phyloP scores from a whole-genome alignment of 2,329 filamentous ascomycete species.

The Phoma herbarum region DNA sequence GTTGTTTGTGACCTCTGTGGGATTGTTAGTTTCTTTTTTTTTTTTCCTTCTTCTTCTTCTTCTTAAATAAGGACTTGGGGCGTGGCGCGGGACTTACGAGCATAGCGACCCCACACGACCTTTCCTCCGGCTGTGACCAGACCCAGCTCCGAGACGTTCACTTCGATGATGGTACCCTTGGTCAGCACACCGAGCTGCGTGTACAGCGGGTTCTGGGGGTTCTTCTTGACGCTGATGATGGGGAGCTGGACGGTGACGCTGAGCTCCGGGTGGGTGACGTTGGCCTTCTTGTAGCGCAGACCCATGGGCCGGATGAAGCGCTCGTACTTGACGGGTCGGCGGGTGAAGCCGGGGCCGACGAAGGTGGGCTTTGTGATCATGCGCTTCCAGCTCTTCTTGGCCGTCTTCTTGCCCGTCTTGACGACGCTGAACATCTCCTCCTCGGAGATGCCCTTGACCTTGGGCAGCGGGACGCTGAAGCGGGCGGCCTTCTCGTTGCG shows the following conservation, averaged over 20 bases:
- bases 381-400: slow-evolving; percentile 82
- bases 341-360: slow-evolving; percentile 88
- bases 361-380: slow-evolving; percentile 86
- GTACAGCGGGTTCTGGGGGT: slow-evolving; percentile 87
- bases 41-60: no score
- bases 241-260: slow-evolving; percentile 85
- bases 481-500: slow-evolving; percentile 87
- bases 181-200: slow-evolving; percentile 86
- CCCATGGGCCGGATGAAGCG: slow-evolving; percentile 62
- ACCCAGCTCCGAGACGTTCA: slow-evolving; percentile 92
- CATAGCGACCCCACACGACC: slow-evolving; percentile 56
- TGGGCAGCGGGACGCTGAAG: slow-evolving; percentile 90
- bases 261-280: slow-evolving; percentile 78
- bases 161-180: slow-evolving; percentile 71
- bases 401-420: slow-evolving; percentile 85
- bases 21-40: slow-evolving; percentile 3
- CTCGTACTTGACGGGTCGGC: slow-evolving; percentile 80
- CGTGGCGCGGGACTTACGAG: slow-evolving; percentile 28
- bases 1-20: slow-evolving; percentile 45
- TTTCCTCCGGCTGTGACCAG: slow-evolving; percentile 91
- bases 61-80: no score
- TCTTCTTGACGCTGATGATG: slow-evolving; percentile 75
- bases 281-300: slow-evolving; percentile 80
- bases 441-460: slow-evolving; percentile 91
- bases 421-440: slow-evolving; percentile 97